These are phyloP conservation scores for Sporothrix pallida DNA, from an alignment of 2,329 filamentous ascomycete genomes.

Conservation along the genomic window DNA sequence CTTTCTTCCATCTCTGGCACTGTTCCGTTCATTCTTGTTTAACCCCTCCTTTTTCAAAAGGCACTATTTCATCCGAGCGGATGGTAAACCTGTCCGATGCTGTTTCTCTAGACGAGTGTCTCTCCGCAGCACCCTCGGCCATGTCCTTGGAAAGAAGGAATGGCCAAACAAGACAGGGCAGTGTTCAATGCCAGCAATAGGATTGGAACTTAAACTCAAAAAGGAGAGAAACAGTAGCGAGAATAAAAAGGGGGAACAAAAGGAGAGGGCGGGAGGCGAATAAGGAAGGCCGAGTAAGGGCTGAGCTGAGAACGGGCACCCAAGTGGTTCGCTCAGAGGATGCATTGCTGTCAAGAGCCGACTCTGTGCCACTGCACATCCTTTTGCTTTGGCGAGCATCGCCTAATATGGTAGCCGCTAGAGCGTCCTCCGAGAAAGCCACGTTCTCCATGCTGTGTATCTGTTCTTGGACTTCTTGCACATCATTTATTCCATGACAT, in stretches of 20 bases:
- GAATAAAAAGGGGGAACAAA: not conserved
- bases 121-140: not conserved
- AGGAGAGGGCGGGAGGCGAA: not conserved
- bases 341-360: not conserved
- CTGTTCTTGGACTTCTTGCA: not conserved
- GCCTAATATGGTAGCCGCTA: not conserved
- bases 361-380: not conserved
- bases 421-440: not conserved
- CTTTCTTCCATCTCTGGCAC: not conserved
- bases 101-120: conserved; percentile 21
- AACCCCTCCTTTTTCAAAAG: not conserved
- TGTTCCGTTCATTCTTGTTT: too few relatives aligned
- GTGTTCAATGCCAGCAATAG: not conserved
- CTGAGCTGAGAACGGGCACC: not conserved
- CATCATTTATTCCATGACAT: not conserved
- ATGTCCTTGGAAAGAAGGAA: not conserved
- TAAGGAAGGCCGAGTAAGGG: not conserved
- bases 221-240: not conserved
- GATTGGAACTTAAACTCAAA: not conserved
- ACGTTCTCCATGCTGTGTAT: not conserved
- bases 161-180: not conserved
- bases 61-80: not conserved
- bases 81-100: not conserved
- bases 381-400: not conserved
- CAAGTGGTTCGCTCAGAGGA: not conserved